Conservation (phyloP, 768 basidiomycete species). For the Cubamyces lactineus region DNA sequence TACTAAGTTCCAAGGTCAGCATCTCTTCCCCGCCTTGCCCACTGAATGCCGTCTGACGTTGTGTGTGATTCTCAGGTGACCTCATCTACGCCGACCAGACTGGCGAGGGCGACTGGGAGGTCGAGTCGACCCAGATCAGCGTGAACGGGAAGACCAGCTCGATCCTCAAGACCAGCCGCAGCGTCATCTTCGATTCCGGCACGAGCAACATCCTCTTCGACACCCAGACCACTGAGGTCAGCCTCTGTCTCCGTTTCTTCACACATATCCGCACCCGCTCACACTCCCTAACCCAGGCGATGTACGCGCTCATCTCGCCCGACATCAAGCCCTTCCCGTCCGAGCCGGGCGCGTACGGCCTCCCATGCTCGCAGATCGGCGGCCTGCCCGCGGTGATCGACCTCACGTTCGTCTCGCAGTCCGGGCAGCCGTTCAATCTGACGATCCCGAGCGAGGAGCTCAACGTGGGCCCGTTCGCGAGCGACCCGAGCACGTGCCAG, state of each 20-base stretch:
- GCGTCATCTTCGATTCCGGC: slow-evolving; percentile 60
- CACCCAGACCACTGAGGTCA: slow-evolving; percentile 50
- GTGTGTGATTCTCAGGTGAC: slow-evolving; percentile 36
- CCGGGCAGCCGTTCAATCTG: slow-evolving; percentile 53
- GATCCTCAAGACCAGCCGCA: slow-evolving; percentile 43
- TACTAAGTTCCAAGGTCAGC: slow-evolving; percentile 51
- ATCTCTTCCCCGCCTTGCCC: neutral
- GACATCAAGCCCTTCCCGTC: slow-evolving; percentile 53
- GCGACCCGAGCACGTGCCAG: slow-evolving; percentile 52
- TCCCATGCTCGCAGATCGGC: slow-evolving; percentile 47
- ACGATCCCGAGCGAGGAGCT: slow-evolving; percentile 62
- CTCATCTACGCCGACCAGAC: slow-evolving; percentile 48
- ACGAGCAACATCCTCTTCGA: slow-evolving; percentile 59
- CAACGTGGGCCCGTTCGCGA: slow-evolving; percentile 59
- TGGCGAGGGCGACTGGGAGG: slow-evolving; percentile 46
- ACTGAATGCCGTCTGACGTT: neutral
- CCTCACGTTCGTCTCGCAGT: slow-evolving; percentile 56
- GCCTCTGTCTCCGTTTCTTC: neutral
- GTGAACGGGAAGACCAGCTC: slow-evolving; percentile 57
- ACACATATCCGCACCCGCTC: neutral
- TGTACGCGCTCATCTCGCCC: slow-evolving; percentile 61
- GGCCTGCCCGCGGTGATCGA: slow-evolving; percentile 55
- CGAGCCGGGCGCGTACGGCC: slow-evolving; percentile 58
- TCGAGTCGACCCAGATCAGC: slow-evolving; percentile 47
- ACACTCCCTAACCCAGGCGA: slow-evolving; percentile 40